Base-by-base conservation (phyloP, 305 asterid species). In the Rubia balearica region DNA sequence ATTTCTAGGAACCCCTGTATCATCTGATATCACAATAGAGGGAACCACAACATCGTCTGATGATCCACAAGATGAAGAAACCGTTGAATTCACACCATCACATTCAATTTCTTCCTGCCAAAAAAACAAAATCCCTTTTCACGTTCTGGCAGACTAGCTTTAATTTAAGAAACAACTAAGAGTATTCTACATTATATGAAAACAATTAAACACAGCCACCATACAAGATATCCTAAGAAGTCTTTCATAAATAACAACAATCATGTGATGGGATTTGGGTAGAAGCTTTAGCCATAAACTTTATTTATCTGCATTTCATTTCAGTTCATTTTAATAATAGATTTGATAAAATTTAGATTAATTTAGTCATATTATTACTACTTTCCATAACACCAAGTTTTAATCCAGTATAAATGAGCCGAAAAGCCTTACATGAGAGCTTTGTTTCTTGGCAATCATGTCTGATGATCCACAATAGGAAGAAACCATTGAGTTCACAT, bases 41-140 rank as follows among this genome's bases (percentile, higher is more conserved):
- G 82, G 71, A 51, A 68, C 78, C 67, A 69, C 45, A 5, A 71
- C 17, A 71, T 87, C 78, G 69, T 76, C 65, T 1, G 83, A 24
- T 62, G 93, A 90, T 85, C 78, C 89, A 73, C 80, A 72, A 63
- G 84, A 77, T 49, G 94, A 89, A 74, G 90, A 89, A 83, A 61
- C 73, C 51, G 74, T 46, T 19, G 91, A 87, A 36, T 69, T 69
- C 63, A 36, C 79, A 36, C 85, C 91, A 74, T 87, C 92, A 70
- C 67, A 71, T 61, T 86, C 95, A 83, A 81, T 87, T 73, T 79
- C 86, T 74, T 80, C 92, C 88, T 88, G 86, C 68, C 75, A 30
- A 79, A 63, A 61, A 74, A 10, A 53, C 6, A n/a, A 22, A 40
- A 17, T 19, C 64, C 61, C 5, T 5, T 42, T 68, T 19, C 49